These are phyloP conservation scores for Botryotinia convoluta DNA, from an alignment of 2,329 filamentous ascomycete species.

Conservation along the genomic window DNA sequence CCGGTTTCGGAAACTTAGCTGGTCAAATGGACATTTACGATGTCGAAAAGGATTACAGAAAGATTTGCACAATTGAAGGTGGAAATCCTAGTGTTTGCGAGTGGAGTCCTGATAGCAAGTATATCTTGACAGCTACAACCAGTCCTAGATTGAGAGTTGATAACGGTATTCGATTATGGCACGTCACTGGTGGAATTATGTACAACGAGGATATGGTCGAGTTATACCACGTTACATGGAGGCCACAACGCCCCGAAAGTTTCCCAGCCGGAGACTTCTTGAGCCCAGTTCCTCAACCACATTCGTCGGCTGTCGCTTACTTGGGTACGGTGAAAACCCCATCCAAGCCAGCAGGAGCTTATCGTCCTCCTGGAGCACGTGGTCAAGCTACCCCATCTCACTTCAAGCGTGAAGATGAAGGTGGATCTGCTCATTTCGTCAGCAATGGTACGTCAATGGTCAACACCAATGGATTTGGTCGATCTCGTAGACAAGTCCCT, in stretches of 20 bases:
- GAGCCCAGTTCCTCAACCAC: conserved; percentile 69
- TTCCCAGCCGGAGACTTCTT: conserved; percentile 68
- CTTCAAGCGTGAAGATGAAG: conserved; percentile 97
- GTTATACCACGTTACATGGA: conserved; percentile 87
- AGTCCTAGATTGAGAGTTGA: conserved; percentile 93
- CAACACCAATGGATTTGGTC: conserved; percentile 74
- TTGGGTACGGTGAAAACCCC: conserved; percentile 87
- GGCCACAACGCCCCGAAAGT: conserved; percentile 65
- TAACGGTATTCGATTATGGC: conserved; percentile 94
- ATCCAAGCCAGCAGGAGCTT: conserved; percentile 94
- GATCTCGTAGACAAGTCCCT: conserved; percentile 72
- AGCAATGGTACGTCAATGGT: conserved; percentile 71
- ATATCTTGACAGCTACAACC: conserved; percentile 96
- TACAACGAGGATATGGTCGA: conserved; percentile 95
- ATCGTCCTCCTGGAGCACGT: conserved; percentile 89
- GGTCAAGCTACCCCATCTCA: conserved; percentile 85
- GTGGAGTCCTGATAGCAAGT: conserved; percentile 94
- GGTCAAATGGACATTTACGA: conserved; percentile 98
- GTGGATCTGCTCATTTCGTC: conserved; percentile 79
- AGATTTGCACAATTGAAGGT: conserved; percentile 90
- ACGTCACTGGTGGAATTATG: conserved; percentile 83
- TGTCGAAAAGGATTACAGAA: conserved; percentile 87
- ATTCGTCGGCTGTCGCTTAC: conserved; percentile 78
- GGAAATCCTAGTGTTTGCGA: conserved; percentile 95
- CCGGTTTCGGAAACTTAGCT: conserved; percentile 94